Evolutionary conservation across 1,284 basidiomycete genomes (phyloP), one percentile per base, ranked within the genome.

Genomic region (Trichosporon faecale): DNA sequence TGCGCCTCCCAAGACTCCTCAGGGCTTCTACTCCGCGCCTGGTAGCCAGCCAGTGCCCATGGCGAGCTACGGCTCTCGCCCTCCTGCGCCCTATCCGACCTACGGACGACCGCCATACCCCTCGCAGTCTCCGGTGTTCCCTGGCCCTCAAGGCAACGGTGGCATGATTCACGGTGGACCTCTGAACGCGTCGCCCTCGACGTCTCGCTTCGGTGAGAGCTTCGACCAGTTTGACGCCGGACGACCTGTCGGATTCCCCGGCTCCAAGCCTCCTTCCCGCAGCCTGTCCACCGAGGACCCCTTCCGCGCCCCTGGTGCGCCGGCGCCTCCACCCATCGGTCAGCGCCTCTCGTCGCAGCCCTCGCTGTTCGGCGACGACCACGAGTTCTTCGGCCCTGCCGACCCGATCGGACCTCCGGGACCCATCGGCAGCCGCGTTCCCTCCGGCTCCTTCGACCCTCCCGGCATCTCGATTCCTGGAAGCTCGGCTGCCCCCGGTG

Each of bases 191-290:
- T 74, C 73, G 12, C 75, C 77, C 16, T 74, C 78, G 6, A 76
- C 73, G 37, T 75, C 76, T 14, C 67, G 70, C n/a, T 77, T 77
- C 12, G 76, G 63, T 18, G 72, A 57, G 12, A 64, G 33, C 31
- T 73, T 69, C 64, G 72, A 73, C 64, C 8, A 60, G 63, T 73
- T 69, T 49, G 72, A 70, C 37, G 2, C 64, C 5, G 37, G 60
- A 11, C 35, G 76, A 1, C 73, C 80, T 0, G 74, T 82, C 67
- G 80, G 79, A 25, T 80, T 78, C 77, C 77, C 78, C 67, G 70
- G 33, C 27, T 44, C 65, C 49, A 65, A 5, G 6, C 40, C 61
- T 4, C 55, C 69, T 3, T 65, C 52, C 9, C 69, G 69, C 57
- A 76, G 21, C 40, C 70, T 78, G 12, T 70, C 76, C 2, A 76